Conservation (phyloP, 2,329 filamentous ascomycete species). For the Penicillium sclerotiorum region DNA sequence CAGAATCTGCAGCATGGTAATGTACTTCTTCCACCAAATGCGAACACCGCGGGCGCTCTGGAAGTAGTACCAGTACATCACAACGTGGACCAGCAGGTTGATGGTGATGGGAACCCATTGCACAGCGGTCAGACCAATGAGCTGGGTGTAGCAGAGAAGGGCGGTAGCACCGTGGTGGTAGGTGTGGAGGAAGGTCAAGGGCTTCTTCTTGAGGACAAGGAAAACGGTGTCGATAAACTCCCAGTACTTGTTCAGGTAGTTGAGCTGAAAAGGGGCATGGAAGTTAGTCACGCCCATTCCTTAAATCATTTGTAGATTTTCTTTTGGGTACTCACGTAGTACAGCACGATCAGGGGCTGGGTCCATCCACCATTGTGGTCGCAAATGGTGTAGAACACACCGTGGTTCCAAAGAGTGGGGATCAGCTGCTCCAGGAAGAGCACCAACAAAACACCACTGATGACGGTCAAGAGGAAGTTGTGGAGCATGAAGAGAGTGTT, state of each 20-base stretch:
- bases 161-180: constrained; percentile 98
- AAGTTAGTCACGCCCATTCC: constrained; percentile 33
- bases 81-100: constrained; percentile 91
- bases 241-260: constrained; percentile 97
- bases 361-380: constrained; percentile 81
- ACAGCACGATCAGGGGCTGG: constrained; percentile 85
- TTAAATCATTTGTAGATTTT: neutral
- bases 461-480: constrained; percentile 89
- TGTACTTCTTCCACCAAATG: constrained; percentile 99
- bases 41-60: constrained; percentile 92
- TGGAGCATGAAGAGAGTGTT: constrained; percentile 90
- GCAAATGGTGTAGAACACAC: constrained; percentile 89
- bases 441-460: constrained; percentile 77
- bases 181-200: constrained; percentile 96
- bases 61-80: constrained; percentile 99
- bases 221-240: constrained; percentile 95
- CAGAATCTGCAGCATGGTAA: constrained; percentile 93
- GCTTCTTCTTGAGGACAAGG: constrained; percentile 99
- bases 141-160: constrained; percentile 95
- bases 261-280: constrained; percentile 65
- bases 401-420: constrained; percentile 76
- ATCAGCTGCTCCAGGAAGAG: constrained; percentile 92
- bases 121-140: constrained; percentile 88
- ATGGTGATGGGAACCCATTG: constrained; percentile 94
- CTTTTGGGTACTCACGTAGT: constrained; percentile 73